phyloP scores from a whole-genome alignment of 495 filamentous ascomycete genomes.

The Podospora comata region DNA sequence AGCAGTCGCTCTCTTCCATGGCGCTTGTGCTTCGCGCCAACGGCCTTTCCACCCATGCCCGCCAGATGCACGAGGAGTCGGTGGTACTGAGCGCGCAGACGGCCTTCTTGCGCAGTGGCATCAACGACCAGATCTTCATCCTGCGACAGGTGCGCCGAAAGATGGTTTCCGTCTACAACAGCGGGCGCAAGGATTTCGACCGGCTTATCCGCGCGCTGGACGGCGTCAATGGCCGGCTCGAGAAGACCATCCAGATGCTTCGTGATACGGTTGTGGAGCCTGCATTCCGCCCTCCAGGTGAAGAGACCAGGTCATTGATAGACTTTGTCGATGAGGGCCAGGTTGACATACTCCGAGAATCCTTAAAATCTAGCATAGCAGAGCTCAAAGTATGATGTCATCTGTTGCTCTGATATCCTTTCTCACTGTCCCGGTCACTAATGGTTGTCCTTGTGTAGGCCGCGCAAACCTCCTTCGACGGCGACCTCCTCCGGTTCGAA shows the following conservation, averaged over 20 bases:
- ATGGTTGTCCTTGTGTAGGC: conserved; percentile 33
- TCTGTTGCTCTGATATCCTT: not conserved
- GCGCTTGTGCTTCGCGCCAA: conserved; percentile 81
- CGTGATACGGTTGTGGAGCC: conserved; percentile 69
- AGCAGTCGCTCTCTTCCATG: conserved; percentile 85
- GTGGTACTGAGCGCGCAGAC: conserved; percentile 75
- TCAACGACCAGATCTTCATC: conserved; percentile 68
- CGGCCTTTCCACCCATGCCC: conserved; percentile 75
- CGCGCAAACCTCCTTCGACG: conserved; percentile 58
- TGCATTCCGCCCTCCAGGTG: conserved; percentile 64
- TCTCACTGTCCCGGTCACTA: conserved; percentile 10
- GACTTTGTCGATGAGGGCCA: conserved; percentile 87
- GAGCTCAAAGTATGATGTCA: conserved; percentile 43
- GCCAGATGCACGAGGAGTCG: conserved; percentile 73
- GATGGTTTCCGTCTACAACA: conserved; percentile 51
- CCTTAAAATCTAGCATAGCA: conserved; percentile 64
- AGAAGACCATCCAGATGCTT: conserved; percentile 66
- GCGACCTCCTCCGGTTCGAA: conserved; percentile 62
- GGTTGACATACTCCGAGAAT: conserved; percentile 64
- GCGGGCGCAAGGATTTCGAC: conserved; percentile 49
- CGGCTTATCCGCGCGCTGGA: conserved; percentile 68
- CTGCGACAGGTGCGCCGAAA: conserved; percentile 63
- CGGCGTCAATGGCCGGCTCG: conserved; percentile 65
- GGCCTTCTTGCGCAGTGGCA: conserved; percentile 66
- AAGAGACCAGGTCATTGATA: conserved; percentile 67